Base-by-base conservation (phyloP, 208 protist species). In the Acanthamoeba lenticulata region DNA sequence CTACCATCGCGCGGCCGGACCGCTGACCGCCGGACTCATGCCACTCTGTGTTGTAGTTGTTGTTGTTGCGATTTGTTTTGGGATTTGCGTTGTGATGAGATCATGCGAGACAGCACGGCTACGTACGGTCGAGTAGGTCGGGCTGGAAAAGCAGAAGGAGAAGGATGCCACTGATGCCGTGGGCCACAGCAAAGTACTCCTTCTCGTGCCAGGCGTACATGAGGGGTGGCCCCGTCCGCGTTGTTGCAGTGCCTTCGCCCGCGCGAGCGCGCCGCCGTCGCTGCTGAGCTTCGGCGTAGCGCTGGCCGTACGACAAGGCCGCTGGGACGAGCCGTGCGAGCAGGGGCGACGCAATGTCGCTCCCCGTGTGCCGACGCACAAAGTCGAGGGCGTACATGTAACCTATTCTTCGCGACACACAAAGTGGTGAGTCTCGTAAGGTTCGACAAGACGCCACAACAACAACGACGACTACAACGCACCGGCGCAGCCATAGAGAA, bases 131-230 rank as follows among this genome's bases (percentile, higher is more conserved):
- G 21, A 79, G 69, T 1, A 45, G 29, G 0, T 88, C 9, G 45
- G 79, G 42, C 5, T 21, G 79, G 4, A 88, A 0, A 5, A 88
- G 44, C 9, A 95, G 36, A 11, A 74, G 27, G 40, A 83, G 74
- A 5, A 95, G 6, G 3, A 95, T 86, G 34, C 94, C 94, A 42
- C 32, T 29, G 21, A 93, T 29, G 62, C 94, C 94, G 40, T 95
- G 94, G 11, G 62, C 86, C 15, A 55, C 86, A 21, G 55, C 94
- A 0, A 95, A 17, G 49, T 95, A 95, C 52, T 93, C 24, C n/a
- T 45, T 79, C 5, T 36, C 86, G 83, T 95, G 86, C 94, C 94
- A 95, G 24, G 72, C 34, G 60, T 94, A 94, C 79, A 94, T 94
- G 27, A 94, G 45, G 0, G 93, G 93, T 2, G 93, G 90, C 36